These are phyloP conservation scores for Pochonia chlamydosporia DNA, from an alignment of 2,329 filamentous ascomycete genomes.

Conservation along the genomic window DNA sequence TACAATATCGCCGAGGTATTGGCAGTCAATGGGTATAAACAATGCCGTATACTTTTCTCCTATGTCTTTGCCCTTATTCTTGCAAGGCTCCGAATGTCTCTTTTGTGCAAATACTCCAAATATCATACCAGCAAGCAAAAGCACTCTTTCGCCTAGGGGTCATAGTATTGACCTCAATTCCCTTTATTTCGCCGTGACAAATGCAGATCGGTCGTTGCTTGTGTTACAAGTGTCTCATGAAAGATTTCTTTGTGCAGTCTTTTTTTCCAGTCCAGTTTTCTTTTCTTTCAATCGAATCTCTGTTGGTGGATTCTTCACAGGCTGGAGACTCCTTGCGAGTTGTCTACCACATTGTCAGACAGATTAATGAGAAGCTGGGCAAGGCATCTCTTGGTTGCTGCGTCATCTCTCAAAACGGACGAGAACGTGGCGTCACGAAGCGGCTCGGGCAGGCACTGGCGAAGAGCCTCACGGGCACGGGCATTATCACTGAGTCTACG, in stretches of 20 bases:
- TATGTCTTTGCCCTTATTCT: not conserved
- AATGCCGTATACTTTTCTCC: not conserved
- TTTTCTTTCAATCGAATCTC: conserved; percentile 17
- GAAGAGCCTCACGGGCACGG: conserved; percentile 85
- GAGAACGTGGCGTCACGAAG: conserved; percentile 97
- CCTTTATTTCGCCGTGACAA: conserved; percentile 1
- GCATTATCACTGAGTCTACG: conserved; percentile 88
- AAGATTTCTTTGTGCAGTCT: not conserved
- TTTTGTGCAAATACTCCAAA: not conserved
- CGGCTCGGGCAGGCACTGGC: conserved; percentile 96
- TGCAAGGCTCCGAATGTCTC: not conserved
- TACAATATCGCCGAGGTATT: not conserved
- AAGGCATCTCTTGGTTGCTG: conserved; percentile 93
- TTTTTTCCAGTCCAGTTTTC: not conserved
- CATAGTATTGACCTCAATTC: not conserved
- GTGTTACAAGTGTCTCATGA: not conserved
- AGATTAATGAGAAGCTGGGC: conserved; percentile 96
- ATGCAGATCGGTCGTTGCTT: not conserved
- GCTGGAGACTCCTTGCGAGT: conserved; percentile 26
- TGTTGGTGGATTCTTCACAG: conserved; percentile 24
- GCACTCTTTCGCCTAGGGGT: not conserved
- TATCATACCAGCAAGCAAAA: conserved; percentile 1
- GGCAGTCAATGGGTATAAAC: not conserved
- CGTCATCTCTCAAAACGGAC: conserved; percentile 91
- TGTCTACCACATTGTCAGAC: conserved; percentile 72